phyloP scores from a whole-genome alignment of 176 grass and related monocot genomes.

The Aegilops bicornis region DNA sequence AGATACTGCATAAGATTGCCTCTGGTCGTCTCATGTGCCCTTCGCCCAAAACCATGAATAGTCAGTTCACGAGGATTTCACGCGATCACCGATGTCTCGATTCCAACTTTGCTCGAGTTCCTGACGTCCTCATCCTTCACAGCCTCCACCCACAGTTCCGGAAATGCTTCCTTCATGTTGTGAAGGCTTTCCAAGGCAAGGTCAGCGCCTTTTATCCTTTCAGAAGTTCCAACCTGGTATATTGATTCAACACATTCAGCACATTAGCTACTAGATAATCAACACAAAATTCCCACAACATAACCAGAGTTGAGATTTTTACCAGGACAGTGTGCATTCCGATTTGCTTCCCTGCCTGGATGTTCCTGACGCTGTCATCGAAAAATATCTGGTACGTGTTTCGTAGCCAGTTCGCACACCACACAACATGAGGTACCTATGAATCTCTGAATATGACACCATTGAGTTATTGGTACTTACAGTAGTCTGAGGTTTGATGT shows the following conservation, averaged over 20 bases:
- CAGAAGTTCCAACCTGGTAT: conserved; percentile 68
- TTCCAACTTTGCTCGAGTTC: conserved; percentile 57
- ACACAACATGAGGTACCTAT: not conserved
- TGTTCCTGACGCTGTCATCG: conserved; percentile 82
- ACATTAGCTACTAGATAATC: not conserved
- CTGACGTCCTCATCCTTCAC: conserved; percentile 68
- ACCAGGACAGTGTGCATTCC: conserved; percentile 75
- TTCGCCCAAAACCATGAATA: not conserved
- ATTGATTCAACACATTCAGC: conserved; percentile 4
- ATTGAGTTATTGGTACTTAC: too few species aligned
- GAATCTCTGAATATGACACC: too few species aligned
- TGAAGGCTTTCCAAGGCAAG: conserved; percentile 79
- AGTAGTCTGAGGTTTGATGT: too few species aligned
- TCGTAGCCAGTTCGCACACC: not conserved
- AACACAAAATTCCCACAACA: not conserved
- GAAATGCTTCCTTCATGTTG: conserved; percentile 81
- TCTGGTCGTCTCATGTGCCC: not conserved
- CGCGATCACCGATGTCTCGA: conserved; percentile 74
- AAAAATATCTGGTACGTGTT: conserved; percentile 68
- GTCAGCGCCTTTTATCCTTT: conserved; percentile 74
- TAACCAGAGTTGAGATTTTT: not conserved
- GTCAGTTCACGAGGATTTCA: conserved; percentile 17
- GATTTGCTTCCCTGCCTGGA: conserved; percentile 65
- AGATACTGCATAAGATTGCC: conserved; percentile 2
- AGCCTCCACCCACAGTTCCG: conserved; percentile 80